Evolutionary conservation across 2,329 filamentous ascomycete genomes (phyloP), one percentile per base, ranked within the genome.

Genomic region (Diaporthe australafricana): DNA sequence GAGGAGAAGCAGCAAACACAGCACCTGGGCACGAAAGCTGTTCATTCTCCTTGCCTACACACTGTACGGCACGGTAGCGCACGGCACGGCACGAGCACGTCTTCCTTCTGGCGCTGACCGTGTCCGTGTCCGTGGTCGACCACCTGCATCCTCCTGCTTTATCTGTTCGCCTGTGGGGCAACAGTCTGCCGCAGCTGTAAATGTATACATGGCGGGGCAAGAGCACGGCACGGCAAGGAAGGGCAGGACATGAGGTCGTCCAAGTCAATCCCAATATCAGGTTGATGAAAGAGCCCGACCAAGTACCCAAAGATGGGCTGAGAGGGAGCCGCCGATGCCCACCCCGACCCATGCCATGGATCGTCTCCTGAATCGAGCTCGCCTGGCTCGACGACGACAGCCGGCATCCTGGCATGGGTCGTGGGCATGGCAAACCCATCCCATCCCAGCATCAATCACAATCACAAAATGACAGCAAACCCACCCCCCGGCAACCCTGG

Each of bases 181-280:
- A 38, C 1, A 16, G 17, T 16, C 38, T 47, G 32, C 27, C 57
- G 57, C 57, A 11, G 57, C 47, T 11, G 38, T 40, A 40, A n/a
- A n/a, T n/a, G 38, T 12, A 11, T 40, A 35, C 32, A 40, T 40
- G 38, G 38, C 38, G 14, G 38, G 38, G 11, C 3, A 40, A 3
- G 14, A n/a, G 16, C 27, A 60, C 2, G 22, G 38, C 65, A 68
- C 25, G 27, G 20, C 42, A 35, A 14, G 22, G 27, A 9, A 27
- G 35, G 20, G 17, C 22, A 20, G 30, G 25, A 50, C 8, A n/a
- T 57, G 53, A 57, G 40, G 35, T 69, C 22, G 40, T 50, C 5
- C 40, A 35, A 69, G 66, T 60, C 45, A 56, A 69, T 69, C 66
- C 53, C 55, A 69, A 69, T 69, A 57, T 60, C 42, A 69, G 66